Conservation (phyloP, 1,284 basidiomycete genomes). For the Fomes fomentarius region DNA sequence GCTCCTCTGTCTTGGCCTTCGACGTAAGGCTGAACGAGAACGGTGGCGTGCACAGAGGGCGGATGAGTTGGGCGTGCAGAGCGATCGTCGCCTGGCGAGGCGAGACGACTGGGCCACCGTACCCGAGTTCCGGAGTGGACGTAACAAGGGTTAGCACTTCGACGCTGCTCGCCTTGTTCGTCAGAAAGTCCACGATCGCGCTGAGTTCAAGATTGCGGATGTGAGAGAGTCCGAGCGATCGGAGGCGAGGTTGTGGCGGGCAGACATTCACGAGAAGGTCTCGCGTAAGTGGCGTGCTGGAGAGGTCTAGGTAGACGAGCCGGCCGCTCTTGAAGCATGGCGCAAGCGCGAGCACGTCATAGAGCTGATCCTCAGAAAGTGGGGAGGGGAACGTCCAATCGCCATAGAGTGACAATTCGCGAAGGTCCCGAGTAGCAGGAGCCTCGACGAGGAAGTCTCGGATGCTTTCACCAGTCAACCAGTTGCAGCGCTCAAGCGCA, state of each 20-base stretch:
- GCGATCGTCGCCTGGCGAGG: slow-evolving; percentile 62
- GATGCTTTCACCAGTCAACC: slow-evolving; percentile 81
- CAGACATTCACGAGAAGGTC: slow-evolving; percentile 61
- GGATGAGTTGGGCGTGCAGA: slow-evolving; percentile 73
- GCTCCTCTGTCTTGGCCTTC: slow-evolving; percentile 39
- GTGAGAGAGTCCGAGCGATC: slow-evolving; percentile 88
- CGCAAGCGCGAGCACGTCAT: slow-evolving; percentile 70
- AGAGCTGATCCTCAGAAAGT: slow-evolving; percentile 71
- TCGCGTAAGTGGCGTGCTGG: slow-evolving; percentile 76
- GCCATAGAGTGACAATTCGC: slow-evolving; percentile 88
- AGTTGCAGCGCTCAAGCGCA: slow-evolving; percentile 87
- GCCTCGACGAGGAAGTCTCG: slow-evolving; percentile 75
- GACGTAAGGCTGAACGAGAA: slow-evolving; percentile 59
- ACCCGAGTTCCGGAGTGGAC: slow-evolving; percentile 77
- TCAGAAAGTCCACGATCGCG: slow-evolving; percentile 73
- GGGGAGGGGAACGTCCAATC: slow-evolving; percentile 88
- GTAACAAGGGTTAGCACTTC: slow-evolving; percentile 87
- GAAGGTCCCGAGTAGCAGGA: slow-evolving; percentile 65
- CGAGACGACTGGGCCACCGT: slow-evolving; percentile 44
- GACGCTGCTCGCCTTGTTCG: slow-evolving; percentile 71
- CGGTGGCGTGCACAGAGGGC: slow-evolving; percentile 80
- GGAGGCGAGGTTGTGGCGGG: slow-evolving; percentile 73
- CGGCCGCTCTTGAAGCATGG: slow-evolving; percentile 83
- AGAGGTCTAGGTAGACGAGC: slow-evolving; percentile 89
- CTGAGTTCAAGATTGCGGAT: slow-evolving; percentile 75